Evolutionary conservation across 139 green algal species (phyloP), one percentile per base, ranked within the genome.

Genomic region (Edaphochlamys debaryana): DNA sequence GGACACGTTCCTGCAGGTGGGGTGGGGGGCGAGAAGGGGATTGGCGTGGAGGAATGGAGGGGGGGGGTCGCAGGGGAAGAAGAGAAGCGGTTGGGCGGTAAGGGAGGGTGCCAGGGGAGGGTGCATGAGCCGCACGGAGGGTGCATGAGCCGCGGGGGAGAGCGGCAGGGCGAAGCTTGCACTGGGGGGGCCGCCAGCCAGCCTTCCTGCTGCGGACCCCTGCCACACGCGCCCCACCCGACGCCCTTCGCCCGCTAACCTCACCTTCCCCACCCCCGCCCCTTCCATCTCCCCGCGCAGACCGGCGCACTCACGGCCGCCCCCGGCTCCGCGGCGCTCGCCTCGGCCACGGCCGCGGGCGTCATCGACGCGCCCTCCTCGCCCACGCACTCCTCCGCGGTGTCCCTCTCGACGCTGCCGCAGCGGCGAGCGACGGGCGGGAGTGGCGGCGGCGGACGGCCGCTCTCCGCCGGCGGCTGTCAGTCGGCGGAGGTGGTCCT

Each of bases 1-100:
- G 3, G 93, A 98, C 30, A 63, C 89, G 22, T 96, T 96, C 82
- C 75, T 94, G 71, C 79, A 88, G 75, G 90, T 83, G 64, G 8
- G 56, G 7, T 19, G 50, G 50, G 48, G 48, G 9, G 48, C 48
- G 48, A 22, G 20, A 58, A 22, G 9, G 20, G 50, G 50, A 17
- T 9, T 2, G 50, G 50, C 20, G 50, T 41, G 11, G 32, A 17
- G n/a, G n/a, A n/a, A n/a, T n/a, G n/a, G n/a, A n/a, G n/a, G n/a
- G n/a, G n/a, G n/a, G n/a, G n/a, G n/a, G n/a, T n/a, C n/a, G n/a
- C n/a, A n/a, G n/a, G n/a, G n/a, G n/a, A n/a, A n/a, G n/a, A n/a
- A n/a, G n/a, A n/a, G n/a, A n/a, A n/a, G n/a, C n/a, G n/a, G n/a
- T n/a, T n/a, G n/a, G n/a, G n/a, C 11, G 45, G 45, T 54, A 9